Evolutionary conservation across 2,329 filamentous ascomycete genomes (phyloP), one percentile per base, ranked within the genome.

Genomic region (Phyllosticta paracitricarpa): DNA sequence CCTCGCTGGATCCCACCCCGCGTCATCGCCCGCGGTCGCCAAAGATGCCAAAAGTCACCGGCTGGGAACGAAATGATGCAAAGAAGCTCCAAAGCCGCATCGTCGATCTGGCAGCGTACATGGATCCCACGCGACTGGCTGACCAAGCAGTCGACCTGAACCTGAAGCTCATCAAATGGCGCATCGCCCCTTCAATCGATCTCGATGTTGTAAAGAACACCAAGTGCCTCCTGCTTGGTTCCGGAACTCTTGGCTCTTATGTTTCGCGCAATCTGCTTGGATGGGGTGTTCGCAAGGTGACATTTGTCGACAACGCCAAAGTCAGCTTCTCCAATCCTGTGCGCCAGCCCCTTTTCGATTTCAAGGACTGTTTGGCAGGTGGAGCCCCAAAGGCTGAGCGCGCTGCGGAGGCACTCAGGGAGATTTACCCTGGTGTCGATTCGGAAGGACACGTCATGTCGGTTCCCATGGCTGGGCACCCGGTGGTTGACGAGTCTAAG

Each of bases 321-420:
- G 93, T 99, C 35, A 97, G 92, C 6, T 99, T 91, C 72, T 97
- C 93, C 1, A 99, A 99, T 69, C 94, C 94, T 0, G 94, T 97
- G 9, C 86, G 94, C 35, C 94, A 99, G 71, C 93, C 94, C 1
- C 81, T 99, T 1, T 99, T 96, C 73, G 85, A 86, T 63, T 97
- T 96, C 68, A 82, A 89, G 48, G 94, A 99, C 73, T 97, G 94
- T 70, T 77, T 92, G 3, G 82, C 88, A 52, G 94, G 94, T 4
- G 93, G 93, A 0, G 88, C 85, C 14, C 84, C 85, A 67, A 99
- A 99, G 72, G 94, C 94, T 0, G 77, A 82, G 26, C 83, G 87
- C 63, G 94, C 94, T 2, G 89, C 93, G 0, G 85, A 89, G 69
- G 87, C 89, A 7, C 77, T 99, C 51, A 85, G 83, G 68, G 84